Evolutionary conservation across 257 asterid species (phyloP).

Genomic region (Asclepias syriaca): DNA sequence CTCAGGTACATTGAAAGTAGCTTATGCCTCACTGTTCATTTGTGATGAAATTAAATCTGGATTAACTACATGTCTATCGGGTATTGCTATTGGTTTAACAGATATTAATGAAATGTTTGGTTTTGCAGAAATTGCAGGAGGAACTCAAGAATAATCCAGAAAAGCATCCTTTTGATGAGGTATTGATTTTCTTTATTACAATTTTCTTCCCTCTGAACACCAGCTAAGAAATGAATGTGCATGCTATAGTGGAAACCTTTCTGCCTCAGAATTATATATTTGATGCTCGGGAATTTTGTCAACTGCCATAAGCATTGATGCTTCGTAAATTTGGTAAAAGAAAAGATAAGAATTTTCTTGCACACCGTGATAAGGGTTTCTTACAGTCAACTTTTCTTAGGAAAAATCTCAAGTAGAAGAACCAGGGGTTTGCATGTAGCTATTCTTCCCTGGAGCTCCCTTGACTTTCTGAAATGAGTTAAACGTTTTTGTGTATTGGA

Average conservation of each 20-base stretch:
- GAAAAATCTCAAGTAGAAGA: not conserved
- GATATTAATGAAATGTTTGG: constrained; percentile 4
- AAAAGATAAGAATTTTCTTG: not conserved
- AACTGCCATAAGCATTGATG: not conserved
- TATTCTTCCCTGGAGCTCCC: not conserved
- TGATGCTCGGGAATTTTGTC: not conserved
- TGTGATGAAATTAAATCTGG: no score
- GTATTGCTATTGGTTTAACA: not conserved
- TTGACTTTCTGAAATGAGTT: not conserved
- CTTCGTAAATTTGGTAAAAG: not conserved
- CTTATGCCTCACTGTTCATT: not conserved
- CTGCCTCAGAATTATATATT: not conserved
- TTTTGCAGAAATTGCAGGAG: constrained; percentile 46
- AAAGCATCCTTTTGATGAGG: constrained; percentile 59
- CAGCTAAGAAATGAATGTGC: constrained; percentile 4
- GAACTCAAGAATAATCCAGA: constrained; percentile 44
- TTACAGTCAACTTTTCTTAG: not conserved
- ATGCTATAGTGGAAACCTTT: not conserved
- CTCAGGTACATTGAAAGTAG: constrained; percentile 53
- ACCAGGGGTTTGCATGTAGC: not conserved
- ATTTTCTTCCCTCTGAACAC: not conserved
- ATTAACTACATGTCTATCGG: not conserved
- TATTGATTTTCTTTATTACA: constrained; percentile 12
- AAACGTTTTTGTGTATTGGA: not conserved
- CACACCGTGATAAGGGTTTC: not conserved